Evolutionary conservation across 1,284 basidiomycete genomes (phyloP), one percentile per base, ranked within the genome.

Genomic region (Prillingera fragicola): DNA sequence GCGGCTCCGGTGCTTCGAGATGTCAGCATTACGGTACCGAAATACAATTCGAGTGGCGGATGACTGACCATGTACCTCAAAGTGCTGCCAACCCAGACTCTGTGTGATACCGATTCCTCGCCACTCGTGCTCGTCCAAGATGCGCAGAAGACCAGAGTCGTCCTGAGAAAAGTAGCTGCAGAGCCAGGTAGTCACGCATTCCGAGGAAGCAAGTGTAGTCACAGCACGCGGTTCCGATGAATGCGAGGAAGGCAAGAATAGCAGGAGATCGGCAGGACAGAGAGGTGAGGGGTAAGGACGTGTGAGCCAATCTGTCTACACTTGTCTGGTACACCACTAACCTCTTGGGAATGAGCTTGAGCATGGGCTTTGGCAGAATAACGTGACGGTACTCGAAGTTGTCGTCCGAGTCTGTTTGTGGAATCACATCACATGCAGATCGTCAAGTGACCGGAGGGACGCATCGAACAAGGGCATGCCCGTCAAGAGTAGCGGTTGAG

Each of bases 1-100:
- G 86, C 7, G 87, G 87, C 67, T 90, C 87, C 14, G 87, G 87
- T 34, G 85, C 87, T 89, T n/a, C n/a, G n/a, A n/a, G n/a, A n/a
- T 37, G 41, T 19, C 31, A 43, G 41, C 42, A 43, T 52, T 28
- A n/a, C n/a, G n/a, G 41, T 32, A 36, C 36, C 26, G 22, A 43
- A 21, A 26, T 22, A 26, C 27, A 24, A 32, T 25, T n/a, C 8
- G 37, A 36, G 29, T 13, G 32, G 10, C 33, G 38, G 18, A 33
- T 24, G n/a, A 71, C 82, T 62, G 59, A 90, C 89, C 87, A 65
- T 95, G 92, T 28, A 95, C 88, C 75, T 94, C 92, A 61, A 95
- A 96, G 63, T 96, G 91, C 66, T 91, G 87, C 92, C 92, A 97
- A 9, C 92, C 92, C 38, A 94, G 74, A 70, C 87, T 91, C 71